Conservation (phyloP, 2,329 filamentous ascomycete species). For the Rhinocladiella similis region DNA sequence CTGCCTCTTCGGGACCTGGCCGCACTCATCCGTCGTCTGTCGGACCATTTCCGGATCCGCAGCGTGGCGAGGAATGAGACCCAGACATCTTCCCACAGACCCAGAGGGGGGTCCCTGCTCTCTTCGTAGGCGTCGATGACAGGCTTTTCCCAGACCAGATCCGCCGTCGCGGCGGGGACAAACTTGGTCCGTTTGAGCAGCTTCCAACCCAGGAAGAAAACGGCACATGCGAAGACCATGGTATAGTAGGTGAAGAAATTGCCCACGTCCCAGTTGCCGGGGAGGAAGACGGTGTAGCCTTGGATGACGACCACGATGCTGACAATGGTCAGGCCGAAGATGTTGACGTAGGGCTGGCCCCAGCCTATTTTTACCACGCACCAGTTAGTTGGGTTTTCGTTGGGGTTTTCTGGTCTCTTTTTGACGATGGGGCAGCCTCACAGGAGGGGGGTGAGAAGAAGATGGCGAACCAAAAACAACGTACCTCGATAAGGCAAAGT, state of each 20-base stretch:
- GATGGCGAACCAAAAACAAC: too few species aligned
- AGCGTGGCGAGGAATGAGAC: background rate
- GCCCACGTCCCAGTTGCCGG: slow-evolving; percentile 61
- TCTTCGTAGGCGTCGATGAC: slow-evolving; percentile 59
- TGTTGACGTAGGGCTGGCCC: slow-evolving; percentile 58
- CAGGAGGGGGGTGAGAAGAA: too few species aligned
- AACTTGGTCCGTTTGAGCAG: slow-evolving; percentile 59
- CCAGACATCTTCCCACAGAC: slow-evolving; percentile 3
- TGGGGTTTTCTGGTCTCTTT: too few species aligned
- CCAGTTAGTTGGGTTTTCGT: too few species aligned
- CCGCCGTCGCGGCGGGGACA: slow-evolving; percentile 54
- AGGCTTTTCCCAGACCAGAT: slow-evolving; percentile 61
- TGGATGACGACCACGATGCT: slow-evolving; percentile 63
- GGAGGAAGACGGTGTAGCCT: slow-evolving; percentile 71
- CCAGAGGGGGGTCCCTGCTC: slow-evolving; percentile 24
- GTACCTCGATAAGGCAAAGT: slow-evolving; percentile 66
- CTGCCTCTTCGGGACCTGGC: too few species aligned
- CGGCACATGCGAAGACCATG: slow-evolving; percentile 61
- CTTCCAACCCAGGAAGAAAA: slow-evolving; percentile 69
- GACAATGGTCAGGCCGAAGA: slow-evolving; percentile 58
- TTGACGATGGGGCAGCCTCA: too few species aligned
- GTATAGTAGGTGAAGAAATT: slow-evolving; percentile 72
- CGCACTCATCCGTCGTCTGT: background rate
- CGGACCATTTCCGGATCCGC: background rate
- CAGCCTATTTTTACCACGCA: slow-evolving; percentile 52